Conservation (phyloP, 2,329 filamentous ascomycete genomes). For the Drechslerella stenobrocha region DNA sequence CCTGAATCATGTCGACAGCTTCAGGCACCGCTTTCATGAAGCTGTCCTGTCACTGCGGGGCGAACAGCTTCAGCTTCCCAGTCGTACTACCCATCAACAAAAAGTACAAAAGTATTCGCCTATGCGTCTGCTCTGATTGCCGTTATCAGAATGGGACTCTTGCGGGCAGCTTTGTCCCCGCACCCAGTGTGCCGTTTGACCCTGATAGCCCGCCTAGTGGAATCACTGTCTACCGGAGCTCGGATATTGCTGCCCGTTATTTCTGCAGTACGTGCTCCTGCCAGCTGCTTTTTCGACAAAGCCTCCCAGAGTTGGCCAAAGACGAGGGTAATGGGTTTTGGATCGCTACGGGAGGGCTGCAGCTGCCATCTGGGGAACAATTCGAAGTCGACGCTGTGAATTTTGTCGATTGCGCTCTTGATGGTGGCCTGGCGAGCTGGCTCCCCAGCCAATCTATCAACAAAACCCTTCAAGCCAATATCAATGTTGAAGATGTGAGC, state of each 20-base stretch:
- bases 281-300: constrained; percentile 15
- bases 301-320: not conserved
- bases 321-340: constrained; percentile 6
- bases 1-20: not conserved
- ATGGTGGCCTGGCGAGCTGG: constrained; percentile 29
- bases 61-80: constrained; percentile 8
- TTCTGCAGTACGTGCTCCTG: constrained; percentile 31
- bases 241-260: constrained; percentile 5
- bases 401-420: constrained; percentile 3
- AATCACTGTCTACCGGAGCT: constrained; percentile 4
- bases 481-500: constrained; percentile 3
- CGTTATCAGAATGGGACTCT: constrained; percentile 24
- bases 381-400: constrained; percentile 8
- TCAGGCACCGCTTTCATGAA: not conserved
- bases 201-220: not conserved
- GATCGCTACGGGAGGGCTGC: constrained; percentile 9
- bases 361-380: constrained; percentile 5
- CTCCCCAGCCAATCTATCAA: not conserved
- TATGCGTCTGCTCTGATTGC: constrained; percentile 23
- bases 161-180: constrained; percentile 12
- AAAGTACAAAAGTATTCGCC: constrained; percentile 8
- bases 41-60: constrained; percentile 19
- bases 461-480: not conserved
- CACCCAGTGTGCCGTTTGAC: constrained; percentile 22
- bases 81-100: constrained; percentile 10